A percentile compares a stretch with the other conserved stretches of the same genome.
Evolutionary conservation across 495 filamentous ascomycete genomes (phyloP).

Genomic region (Hyaloscypha finlandica): DNA sequence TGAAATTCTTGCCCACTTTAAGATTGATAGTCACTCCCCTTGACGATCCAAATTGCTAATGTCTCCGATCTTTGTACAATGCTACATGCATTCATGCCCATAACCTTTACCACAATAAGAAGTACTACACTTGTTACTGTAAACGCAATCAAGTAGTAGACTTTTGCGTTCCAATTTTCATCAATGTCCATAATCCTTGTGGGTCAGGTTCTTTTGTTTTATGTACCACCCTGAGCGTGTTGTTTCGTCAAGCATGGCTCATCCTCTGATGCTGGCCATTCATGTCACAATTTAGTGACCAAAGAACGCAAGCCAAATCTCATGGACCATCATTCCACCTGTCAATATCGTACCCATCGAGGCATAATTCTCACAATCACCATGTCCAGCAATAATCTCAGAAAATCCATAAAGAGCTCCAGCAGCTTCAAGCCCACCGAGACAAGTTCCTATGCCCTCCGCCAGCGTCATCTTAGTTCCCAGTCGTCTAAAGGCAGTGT

Average conservation of each 20-base stretch:
- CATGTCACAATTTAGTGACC: neutral
- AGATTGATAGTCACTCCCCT: neutral
- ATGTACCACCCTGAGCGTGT: neutral
- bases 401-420: conserved; percentile 13
- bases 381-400: conserved; percentile 10
- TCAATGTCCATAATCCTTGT: neutral
- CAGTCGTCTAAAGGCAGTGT: neutral
- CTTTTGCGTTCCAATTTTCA: neutral
- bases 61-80: neutral
- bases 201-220: neutral
- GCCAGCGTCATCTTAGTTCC: neutral
- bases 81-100: neutral
- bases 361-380: conserved; percentile 7
- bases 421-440: conserved; percentile 16
- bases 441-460: neutral
- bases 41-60: neutral
- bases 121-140: neutral
- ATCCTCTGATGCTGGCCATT: neutral
- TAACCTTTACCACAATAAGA: neutral
- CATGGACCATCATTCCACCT: conserved; percentile 18
- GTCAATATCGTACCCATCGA: conserved; percentile 19
- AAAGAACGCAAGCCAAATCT: conserved; percentile 25
- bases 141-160: neutral
- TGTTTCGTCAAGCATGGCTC: neutral
- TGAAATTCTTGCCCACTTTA: neutral